Evolutionary conservation across 2,329 filamentous ascomycete genomes (phyloP).

Genomic region (Pleurostoma richardsiae): DNA sequence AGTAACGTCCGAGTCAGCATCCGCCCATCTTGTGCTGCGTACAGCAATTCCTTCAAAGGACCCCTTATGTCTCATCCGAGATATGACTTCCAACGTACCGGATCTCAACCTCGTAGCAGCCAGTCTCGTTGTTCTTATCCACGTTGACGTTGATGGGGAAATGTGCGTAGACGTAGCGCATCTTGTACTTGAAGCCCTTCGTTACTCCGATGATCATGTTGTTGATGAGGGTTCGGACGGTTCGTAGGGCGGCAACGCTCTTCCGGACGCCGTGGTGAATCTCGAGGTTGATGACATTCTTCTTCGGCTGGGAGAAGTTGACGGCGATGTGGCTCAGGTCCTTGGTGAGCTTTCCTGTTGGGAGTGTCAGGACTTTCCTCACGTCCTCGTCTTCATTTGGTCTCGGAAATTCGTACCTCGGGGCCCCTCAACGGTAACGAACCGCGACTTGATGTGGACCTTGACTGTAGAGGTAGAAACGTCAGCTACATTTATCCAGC

Average conservation of each 20-base stretch:
- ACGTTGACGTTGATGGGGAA: slow-evolving; percentile 99
- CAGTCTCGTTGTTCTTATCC: slow-evolving; percentile 91
- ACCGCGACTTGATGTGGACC: slow-evolving; percentile 93
- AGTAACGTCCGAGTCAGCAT: slow-evolving; percentile 13
- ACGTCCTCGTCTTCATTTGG: neutral
- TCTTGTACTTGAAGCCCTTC: slow-evolving; percentile 99
- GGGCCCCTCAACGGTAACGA: slow-evolving; percentile 95
- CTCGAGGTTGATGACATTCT: slow-evolving; percentile 89
- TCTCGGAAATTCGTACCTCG: slow-evolving; percentile 56
- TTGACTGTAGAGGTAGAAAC: slow-evolving; percentile 64
- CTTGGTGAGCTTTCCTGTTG: slow-evolving; percentile 78
- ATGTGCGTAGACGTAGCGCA: slow-evolving; percentile 99
- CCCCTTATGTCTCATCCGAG: neutral
- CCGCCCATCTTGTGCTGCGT: neutral
- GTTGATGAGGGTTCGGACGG: slow-evolving; percentile 96
- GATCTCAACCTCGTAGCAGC: slow-evolving; percentile 90
- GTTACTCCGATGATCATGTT: slow-evolving; percentile 98
- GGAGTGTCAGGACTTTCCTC: slow-evolving; percentile 30
- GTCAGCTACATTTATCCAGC: slow-evolving; percentile 20
- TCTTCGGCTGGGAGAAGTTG: slow-evolving; percentile 85
- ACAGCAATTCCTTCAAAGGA: slow-evolving; percentile 4
- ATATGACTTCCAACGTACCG: slow-evolving; percentile 54
- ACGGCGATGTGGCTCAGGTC: slow-evolving; percentile 94
- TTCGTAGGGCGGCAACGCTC: slow-evolving; percentile 95
- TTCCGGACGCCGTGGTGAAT: slow-evolving; percentile 98